Evolutionary conservation across 2,329 filamentous ascomycete species (phyloP).

Genomic region (Aspergillus sp.): DNA sequence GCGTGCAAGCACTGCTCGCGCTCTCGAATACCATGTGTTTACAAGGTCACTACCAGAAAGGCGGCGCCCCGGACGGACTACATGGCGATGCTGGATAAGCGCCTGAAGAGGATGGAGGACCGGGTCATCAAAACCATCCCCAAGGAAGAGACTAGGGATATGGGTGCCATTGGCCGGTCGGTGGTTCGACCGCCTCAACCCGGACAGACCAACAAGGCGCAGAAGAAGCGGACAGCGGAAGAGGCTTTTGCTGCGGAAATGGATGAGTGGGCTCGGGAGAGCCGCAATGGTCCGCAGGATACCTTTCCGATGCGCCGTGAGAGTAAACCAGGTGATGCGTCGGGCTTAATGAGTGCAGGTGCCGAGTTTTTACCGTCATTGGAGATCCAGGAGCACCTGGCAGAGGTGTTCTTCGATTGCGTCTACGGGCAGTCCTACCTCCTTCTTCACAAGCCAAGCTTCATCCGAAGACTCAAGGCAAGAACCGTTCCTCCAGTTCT

Average conservation of each 20-base stretch:
- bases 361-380: conserved; percentile 77
- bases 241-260: conserved; percentile 84
- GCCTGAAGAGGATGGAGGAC: conserved; percentile 95
- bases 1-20: conserved; percentile 94
- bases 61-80: conserved; percentile 94
- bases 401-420: conserved; percentile 93
- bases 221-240: conserved; percentile 80
- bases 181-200: conserved; percentile 77
- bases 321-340: conserved; percentile 70
- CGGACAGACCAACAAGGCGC: conserved; percentile 57
- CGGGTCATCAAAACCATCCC: conserved; percentile 94
- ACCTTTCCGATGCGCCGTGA: conserved; percentile 57
- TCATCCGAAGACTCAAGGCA: conserved; percentile 78
- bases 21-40: conserved; percentile 92
- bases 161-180: conserved; percentile 71
- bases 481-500: conserved; percentile 85
- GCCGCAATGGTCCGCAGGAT: conserved; percentile 51
- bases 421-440: conserved; percentile 96
- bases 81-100: conserved; percentile 98
- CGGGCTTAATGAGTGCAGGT: conserved; percentile 76
- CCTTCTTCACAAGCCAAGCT: conserved; percentile 92
- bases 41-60: conserved; percentile 94
- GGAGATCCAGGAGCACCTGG: conserved; percentile 89
- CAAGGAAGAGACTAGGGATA: conserved; percentile 73
- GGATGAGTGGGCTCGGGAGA: conserved; percentile 73